Evolutionary conservation across 1,284 basidiomycete genomes (phyloP), one percentile per base, ranked within the genome.

Genomic region (Rugosomyces carneus): DNA sequence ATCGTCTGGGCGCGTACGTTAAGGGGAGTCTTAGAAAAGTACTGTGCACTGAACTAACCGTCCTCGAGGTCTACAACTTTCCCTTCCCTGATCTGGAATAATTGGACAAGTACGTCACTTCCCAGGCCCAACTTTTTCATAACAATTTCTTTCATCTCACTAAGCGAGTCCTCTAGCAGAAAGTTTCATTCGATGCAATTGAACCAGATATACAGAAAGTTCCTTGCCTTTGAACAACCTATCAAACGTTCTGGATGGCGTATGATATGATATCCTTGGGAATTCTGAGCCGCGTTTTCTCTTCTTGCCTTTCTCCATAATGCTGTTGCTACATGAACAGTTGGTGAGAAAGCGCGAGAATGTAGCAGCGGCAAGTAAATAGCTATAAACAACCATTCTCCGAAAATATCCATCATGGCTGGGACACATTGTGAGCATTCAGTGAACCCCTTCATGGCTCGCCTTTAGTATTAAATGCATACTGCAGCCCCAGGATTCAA

Each of bases 401-500:
- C 18, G 32, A 23, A 15, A 40, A 19, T n/a, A n/a, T 29, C 45
- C 37, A 50, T 52, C 54, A 70, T 70, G 67, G 65, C 67, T 49
- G 65, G 63, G 52, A 60, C 60, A 48, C 59, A 63, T 52, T 56
- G 66, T 62, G 57, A 52, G 59, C 21, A 11, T 49, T 40, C 56
- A 3, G 7, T 23, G 37, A 15, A 44, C n/a, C 51, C 11, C 20
- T 10, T 9, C 42, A 15, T 34, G 19, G 35, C 20, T 4, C 37
- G 24, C 26, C 37, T 38, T 44, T 45, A 56, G 47, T 38, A 40
- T 34, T 15, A 37, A 10, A 35, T 31, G 35, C 19, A 40, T 21
- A 37, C 24, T 45, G 9, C 9, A 80, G 80, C 71, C 52, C 68
- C 79, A 69, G 90, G 88, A 57, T 93, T 92, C 60, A 73, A 91